These are phyloP conservation scores for Micractinium conductrix DNA, from an alignment of 139 green algal genomes.

Conservation along the genomic window DNA sequence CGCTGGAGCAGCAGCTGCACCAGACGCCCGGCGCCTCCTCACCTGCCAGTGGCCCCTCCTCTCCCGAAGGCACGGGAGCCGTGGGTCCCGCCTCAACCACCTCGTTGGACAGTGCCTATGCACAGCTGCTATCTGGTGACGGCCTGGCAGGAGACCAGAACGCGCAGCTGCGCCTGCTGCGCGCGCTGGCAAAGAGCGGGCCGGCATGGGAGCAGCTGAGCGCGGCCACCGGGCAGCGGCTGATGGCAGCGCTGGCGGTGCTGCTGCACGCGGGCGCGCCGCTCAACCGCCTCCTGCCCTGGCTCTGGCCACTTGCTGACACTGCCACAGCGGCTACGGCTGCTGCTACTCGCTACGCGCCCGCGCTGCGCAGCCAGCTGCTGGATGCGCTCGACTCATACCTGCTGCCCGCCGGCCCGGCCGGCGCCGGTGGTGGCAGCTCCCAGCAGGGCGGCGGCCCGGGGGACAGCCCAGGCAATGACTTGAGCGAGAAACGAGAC, in stretches of 20 bases:
- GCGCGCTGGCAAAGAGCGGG: too few species aligned
- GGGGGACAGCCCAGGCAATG: too few species aligned
- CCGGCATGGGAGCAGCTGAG: background rate
- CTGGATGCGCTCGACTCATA: constrained; percentile 3
- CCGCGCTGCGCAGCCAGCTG: background rate
- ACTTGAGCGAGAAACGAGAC: constrained; percentile 18
- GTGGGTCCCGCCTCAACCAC: background rate
- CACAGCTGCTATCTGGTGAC: too few species aligned
- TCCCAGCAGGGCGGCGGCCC: background rate
- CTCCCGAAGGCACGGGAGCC: background rate
- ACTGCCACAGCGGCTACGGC: background rate
- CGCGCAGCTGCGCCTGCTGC: background rate
- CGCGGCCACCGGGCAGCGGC: background rate
- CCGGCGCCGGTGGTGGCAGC: too few species aligned
- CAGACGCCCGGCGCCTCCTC: background rate
- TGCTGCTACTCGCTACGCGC: background rate
- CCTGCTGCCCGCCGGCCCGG: background rate
- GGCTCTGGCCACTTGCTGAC: constrained; percentile 18
- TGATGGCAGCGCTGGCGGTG: background rate
- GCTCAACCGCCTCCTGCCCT: constrained; percentile 23
- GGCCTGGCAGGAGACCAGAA: too few species aligned
- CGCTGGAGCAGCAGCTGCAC: background rate
- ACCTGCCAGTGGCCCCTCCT: background rate
- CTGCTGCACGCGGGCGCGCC: constrained; percentile 1
- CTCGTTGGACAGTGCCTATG: too few species aligned